Conservation (phyloP, 805 yeast genomes). For the Kuraishia ogatae region DNA sequence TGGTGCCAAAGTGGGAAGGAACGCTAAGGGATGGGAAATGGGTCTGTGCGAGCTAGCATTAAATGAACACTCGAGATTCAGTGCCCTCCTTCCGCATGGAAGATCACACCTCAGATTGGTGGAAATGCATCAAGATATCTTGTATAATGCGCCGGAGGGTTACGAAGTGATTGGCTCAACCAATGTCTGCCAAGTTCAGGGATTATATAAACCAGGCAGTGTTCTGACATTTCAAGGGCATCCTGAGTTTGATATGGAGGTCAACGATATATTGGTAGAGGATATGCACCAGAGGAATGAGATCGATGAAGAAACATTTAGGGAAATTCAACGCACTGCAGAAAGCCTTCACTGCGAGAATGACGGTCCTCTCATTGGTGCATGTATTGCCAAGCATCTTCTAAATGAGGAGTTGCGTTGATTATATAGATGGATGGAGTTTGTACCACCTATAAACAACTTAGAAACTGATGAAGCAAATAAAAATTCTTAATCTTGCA, state of each 20-base stretch:
- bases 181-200: constrained; percentile 53
- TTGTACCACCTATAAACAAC: too few species aligned
- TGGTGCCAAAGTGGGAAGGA: constrained; percentile 51
- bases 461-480: neutral
- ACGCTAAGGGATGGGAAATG: constrained; percentile 64
- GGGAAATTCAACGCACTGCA: neutral
- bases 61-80: constrained; percentile 27
- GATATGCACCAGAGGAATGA: neutral
- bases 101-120: constrained; percentile 27
- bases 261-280: neutral
- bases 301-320: neutral
- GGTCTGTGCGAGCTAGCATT: constrained; percentile 46
- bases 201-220: constrained; percentile 43
- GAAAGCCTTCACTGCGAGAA: neutral
- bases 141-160: constrained; percentile 31
- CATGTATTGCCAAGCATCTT: neutral
- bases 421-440: neutral
- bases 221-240: constrained; percentile 80
- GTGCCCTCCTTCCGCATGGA: constrained; percentile 9
- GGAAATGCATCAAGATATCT: constrained; percentile 55
- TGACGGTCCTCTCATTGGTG: neutral
- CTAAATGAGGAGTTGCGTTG: neutral
- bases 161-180: constrained; percentile 43
- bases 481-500: neutral
- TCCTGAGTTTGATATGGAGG: constrained; percentile 56